Evolutionary conservation across 139 green algal species (phyloP).

Genomic region (Chlorella ohadii): DNA sequence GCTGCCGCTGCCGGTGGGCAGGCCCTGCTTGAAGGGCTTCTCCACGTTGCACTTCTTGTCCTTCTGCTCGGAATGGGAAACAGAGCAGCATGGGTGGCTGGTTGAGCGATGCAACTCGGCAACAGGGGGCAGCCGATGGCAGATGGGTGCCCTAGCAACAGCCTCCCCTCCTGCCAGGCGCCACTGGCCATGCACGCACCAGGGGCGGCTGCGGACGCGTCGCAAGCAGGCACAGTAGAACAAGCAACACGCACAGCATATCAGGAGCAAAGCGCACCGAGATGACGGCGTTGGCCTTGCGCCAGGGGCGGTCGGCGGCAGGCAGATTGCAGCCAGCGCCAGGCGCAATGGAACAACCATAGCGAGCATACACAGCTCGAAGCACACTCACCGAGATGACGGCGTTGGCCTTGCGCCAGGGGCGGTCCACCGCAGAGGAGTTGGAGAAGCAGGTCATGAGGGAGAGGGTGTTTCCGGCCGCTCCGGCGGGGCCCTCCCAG

Average conservation of each 20-base stretch:
- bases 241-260: too few species aligned
- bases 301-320: conserved; percentile 32
- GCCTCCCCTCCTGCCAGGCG: too few species aligned
- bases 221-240: too few species aligned
- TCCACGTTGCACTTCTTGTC: conserved; percentile 42
- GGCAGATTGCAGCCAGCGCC: too few species aligned
- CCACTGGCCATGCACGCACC: too few species aligned
- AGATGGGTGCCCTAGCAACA: too few species aligned
- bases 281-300: conserved; percentile 31
- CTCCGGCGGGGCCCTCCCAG: conserved; percentile 3
- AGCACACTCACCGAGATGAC: conserved; percentile 28
- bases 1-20: conserved; percentile 19
- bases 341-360: too few species aligned
- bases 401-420: conserved; percentile 40
- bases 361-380: too few species aligned
- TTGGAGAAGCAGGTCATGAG: conserved; percentile 36
- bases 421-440: conserved; percentile 3
- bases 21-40: conserved; percentile 12
- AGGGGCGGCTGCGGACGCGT: too few species aligned
- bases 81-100: too few species aligned
- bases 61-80: background rate
- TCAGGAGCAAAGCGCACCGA: background rate
- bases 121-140: too few species aligned
- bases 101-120: too few species aligned
- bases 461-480: conserved; percentile 36